Base-by-base conservation (phyloP, 805 yeast genomes). In the Pichia californica region DNA sequence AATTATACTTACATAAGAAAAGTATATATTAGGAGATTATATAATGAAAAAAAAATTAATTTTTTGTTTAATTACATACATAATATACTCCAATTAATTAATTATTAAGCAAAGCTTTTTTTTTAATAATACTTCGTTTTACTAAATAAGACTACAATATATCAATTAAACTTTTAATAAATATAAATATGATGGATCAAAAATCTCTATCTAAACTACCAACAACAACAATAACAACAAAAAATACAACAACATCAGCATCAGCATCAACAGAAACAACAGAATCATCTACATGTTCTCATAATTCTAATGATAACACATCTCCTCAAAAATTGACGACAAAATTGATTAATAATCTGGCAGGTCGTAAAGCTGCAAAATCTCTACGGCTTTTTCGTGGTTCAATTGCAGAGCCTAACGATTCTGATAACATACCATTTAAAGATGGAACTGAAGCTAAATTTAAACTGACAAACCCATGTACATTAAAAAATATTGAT, bases 321-420 rank as follows among this genome's bases (percentile, higher is more conserved):
- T 45, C 48, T 5, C 41, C 48, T 7, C 44, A 41, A 16, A 45
- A 37, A 33, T 15, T 38, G 11, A 14, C 47, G 10, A 36, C 44
- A 7, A 45, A 45, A 31, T 15, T 36, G 9, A 23, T 35, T 10
- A 38, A 45, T 14, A 49, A 51, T 20, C 31, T 51, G 29, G 68
- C 76, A 2, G 76, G 52, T 15, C 40, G 71, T 38, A 72, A 61
- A 5, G 76, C 76, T 1, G 71, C 67, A 40, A 62, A 62, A 49
- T 69, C 81, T 1, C 58, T 79, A 20, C 62, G 82, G 35, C 58
- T 79, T 13, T 79, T 79, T 53, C 65, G 76, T 30, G 44, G 45
- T 31, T 45, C 45, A 16, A 8, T 41, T 7, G 36, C 41, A 23
- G 45, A 41, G 7, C 29, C 10, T 3, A 21, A 35, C 29, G 29